These are phyloP conservation scores for Ophiostoma sp. DNA, from an alignment of 2,329 filamentous ascomycete genomes.

Conservation along the genomic window DNA sequence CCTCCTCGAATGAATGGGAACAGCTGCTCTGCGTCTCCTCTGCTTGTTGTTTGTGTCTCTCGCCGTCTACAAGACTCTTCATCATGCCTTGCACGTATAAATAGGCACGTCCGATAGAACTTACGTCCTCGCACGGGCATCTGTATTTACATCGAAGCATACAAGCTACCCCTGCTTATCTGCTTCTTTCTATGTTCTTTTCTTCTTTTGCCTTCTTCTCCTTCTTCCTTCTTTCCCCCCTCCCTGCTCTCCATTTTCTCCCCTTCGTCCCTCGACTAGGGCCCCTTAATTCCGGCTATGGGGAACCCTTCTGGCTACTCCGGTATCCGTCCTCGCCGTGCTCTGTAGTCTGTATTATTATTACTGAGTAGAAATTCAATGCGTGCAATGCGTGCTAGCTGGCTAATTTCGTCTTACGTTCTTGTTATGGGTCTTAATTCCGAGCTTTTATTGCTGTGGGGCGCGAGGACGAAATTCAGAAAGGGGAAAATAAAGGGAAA, in stretches of 20 bases:
- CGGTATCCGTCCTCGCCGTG: not conserved
- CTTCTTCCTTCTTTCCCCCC: not conserved
- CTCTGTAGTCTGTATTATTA: not conserved
- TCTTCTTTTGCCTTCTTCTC: not conserved
- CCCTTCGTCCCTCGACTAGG: not conserved
- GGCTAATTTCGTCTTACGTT: slow-evolving; percentile 7
- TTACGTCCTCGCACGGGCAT: too few species aligned
- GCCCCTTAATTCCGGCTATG: slow-evolving; percentile 12
- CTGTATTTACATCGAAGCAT: not conserved
- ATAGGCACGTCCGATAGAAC: too few species aligned
- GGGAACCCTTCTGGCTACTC: slow-evolving; percentile 7
- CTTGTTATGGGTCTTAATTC: slow-evolving; percentile 12
- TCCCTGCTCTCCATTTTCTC: not conserved
- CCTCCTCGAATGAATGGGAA: too few species aligned
- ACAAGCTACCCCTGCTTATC: not conserved
- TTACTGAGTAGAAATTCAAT: not conserved
- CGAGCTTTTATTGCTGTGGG: slow-evolving; percentile 7
- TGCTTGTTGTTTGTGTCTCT: too few species aligned
- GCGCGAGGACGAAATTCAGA: not conserved
- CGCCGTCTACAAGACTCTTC: too few species aligned
- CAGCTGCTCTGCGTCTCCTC: too few species aligned
- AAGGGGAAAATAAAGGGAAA: too few species aligned
- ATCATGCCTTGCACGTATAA: too few species aligned
- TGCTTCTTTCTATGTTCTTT: not conserved
- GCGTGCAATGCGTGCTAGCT: not conserved